Percentiles rank a stretch among this genome's conserved stretches.
phyloP scores from a whole-genome alignment of 139 green algal genomes.

The Microglena sp. region DNA sequence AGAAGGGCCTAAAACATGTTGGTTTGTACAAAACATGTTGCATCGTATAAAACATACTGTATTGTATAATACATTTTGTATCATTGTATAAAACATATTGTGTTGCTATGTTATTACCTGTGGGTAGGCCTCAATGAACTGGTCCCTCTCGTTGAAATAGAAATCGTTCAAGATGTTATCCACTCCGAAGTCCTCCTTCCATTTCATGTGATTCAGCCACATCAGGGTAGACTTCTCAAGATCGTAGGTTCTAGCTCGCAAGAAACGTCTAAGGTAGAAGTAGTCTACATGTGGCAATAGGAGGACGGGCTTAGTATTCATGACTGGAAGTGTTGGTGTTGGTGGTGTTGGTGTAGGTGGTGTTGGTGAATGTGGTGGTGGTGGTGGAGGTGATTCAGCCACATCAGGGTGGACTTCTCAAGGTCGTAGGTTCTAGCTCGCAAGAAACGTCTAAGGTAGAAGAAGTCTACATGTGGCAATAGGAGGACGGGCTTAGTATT shows the following conservation, averaged over 20 bases:
- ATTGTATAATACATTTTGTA: too few species aligned
- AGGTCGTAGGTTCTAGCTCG: constrained; percentile 47
- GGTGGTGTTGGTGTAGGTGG: too few species aligned
- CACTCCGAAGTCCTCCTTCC: constrained; percentile 43
- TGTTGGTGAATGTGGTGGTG: too few species aligned
- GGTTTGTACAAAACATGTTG: too few species aligned
- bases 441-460: constrained; percentile 44
- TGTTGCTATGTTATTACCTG: too few species aligned
- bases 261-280: constrained; percentile 40
- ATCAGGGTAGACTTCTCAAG: constrained; percentile 37
- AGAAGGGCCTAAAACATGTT: too few species aligned
- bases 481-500: too few species aligned
- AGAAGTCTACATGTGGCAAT: constrained; percentile 35
- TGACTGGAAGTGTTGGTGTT: too few species aligned
- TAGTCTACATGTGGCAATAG: constrained; percentile 25
- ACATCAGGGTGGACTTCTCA: constrained; percentile 41
- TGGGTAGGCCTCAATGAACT: constrained; percentile 80
- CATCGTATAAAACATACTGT: too few species aligned
- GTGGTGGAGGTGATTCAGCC: constrained; percentile 32
- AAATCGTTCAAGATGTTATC: constrained; percentile 77
- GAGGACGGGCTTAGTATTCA: too few species aligned
- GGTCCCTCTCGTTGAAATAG: constrained; percentile 71
- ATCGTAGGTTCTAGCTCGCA: constrained; percentile 49
- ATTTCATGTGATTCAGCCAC: constrained; percentile 40
- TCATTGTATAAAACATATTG: too few species aligned